phyloP scores from a whole-genome alignment of 768 basidiomycete species.

The Rhodotorula diobovata region DNA sequence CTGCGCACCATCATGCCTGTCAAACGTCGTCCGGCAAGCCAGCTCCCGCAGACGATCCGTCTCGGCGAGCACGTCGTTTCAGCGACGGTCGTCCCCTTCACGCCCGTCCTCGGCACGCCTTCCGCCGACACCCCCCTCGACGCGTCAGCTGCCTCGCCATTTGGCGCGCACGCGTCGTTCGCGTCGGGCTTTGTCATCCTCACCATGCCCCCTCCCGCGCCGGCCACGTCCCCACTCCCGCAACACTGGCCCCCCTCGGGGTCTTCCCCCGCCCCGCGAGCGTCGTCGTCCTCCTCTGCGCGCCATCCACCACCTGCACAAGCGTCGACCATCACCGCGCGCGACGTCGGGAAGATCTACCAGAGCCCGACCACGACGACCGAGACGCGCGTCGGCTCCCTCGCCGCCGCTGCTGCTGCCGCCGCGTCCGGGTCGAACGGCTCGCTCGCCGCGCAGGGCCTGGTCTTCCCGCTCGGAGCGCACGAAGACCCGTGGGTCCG shows the following conservation, averaged over 20 bases:
- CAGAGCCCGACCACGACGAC: neutral
- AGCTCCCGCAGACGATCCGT: neutral
- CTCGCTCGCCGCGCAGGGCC: neutral
- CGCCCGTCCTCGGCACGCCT: neutral
- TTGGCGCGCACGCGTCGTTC: neutral
- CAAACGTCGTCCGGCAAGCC: too few species aligned
- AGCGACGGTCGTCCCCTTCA: neutral
- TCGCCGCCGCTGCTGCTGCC: neutral
- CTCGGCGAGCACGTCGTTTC: neutral
- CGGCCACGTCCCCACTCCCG: neutral
- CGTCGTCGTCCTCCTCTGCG: neutral
- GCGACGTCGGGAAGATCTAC: neutral
- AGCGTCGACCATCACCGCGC: too few species aligned
- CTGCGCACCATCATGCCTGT: neutral
- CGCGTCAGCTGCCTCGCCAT: neutral
- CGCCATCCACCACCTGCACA: too few species aligned
- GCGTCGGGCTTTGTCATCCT: constrained; percentile 11
- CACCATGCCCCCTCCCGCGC: neutral
- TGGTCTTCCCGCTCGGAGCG: neutral
- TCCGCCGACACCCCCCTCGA: neutral
- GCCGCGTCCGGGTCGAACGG: neutral
- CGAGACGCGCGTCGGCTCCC: neutral
- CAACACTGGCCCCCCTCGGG: neutral
- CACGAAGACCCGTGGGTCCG: constrained; percentile 3
- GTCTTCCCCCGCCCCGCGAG: neutral